phyloP scores from a whole-genome alignment of 441 rosid species.

The Corymbia calophylla region DNA sequence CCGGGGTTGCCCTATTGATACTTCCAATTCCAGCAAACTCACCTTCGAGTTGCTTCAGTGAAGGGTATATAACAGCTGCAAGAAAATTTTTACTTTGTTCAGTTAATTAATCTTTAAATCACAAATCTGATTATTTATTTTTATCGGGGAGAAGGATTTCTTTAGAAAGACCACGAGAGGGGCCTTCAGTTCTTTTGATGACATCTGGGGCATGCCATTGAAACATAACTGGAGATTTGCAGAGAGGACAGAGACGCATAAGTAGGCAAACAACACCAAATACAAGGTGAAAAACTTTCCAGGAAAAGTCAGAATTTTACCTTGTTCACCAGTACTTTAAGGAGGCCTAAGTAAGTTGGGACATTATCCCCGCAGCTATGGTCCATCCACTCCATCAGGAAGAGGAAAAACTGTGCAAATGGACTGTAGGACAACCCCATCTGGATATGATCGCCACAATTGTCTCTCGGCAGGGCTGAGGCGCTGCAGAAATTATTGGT shows the following conservation, averaged over 20 bases:
- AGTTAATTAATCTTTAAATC: neutral
- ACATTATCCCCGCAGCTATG: neutral
- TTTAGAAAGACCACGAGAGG: too few relatives aligned
- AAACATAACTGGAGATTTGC: neutral
- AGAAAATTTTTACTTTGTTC: neutral
- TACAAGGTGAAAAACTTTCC: too few relatives aligned
- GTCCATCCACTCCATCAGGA: neutral
- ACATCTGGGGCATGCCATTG: neutral
- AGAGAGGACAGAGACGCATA: neutral
- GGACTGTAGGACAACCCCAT: neutral
- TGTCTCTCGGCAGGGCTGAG: neutral
- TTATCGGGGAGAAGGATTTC: neutral
- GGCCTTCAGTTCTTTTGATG: neutral
- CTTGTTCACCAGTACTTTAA: neutral
- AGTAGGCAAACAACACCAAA: neutral
- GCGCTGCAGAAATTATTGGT: neutral
- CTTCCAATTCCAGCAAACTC: slow-evolving; percentile 10
- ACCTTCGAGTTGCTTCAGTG: slow-evolving; percentile 16
- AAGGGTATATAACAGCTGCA: slow-evolving; percentile 36
- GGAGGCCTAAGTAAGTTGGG: neutral
- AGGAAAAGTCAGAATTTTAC: neutral
- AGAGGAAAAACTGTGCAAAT: neutral
- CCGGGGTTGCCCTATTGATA: slow-evolving; percentile 3
- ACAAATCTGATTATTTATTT: neutral
- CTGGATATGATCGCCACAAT: neutral